Evolutionary conservation across 1,139 yeast genomes (phyloP).

Genomic region (Yamadazyma oceani): DNA sequence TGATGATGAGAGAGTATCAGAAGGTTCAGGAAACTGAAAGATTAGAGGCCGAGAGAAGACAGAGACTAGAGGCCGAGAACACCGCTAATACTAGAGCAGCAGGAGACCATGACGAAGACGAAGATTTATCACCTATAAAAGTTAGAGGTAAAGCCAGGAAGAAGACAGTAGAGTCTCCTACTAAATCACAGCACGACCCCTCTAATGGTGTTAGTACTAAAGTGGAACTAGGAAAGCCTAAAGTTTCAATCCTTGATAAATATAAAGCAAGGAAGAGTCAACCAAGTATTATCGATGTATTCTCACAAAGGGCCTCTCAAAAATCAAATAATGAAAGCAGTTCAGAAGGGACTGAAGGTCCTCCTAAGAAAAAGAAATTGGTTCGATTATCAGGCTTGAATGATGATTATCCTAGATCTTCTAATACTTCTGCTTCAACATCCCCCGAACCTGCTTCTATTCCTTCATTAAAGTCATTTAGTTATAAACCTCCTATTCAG

Average conservation of each 20-base stretch:
- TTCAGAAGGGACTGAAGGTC: constrained; percentile 13
- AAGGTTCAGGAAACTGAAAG: constrained; percentile 10
- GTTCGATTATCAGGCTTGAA: constrained; percentile 33
- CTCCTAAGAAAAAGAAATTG: constrained; percentile 33
- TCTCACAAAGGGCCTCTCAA: constrained; percentile 6
- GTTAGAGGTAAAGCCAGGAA: constrained; percentile 33
- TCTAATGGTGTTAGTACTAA: constrained; percentile 36
- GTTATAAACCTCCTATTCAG: constrained; percentile 6
- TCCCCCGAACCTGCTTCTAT: constrained; percentile 7
- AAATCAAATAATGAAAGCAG: not conserved
- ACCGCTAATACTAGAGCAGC: constrained; percentile 4
- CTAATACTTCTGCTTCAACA: constrained; percentile 15
- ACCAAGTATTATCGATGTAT: constrained; percentile 25
- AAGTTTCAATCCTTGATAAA: constrained; percentile 54
- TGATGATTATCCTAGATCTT: constrained; percentile 10
- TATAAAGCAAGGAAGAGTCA: constrained; percentile 34
- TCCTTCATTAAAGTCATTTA: constrained; percentile 12
- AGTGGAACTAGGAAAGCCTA: constrained; percentile 55
- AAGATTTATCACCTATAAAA: constrained; percentile 31
- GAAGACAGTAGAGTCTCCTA: constrained; percentile 22
- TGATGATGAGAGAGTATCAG: constrained; percentile 17
- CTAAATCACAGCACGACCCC: constrained; percentile 15
- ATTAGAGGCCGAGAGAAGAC: constrained; percentile 8
- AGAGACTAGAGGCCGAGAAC: constrained; percentile 10
- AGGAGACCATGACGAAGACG: constrained; percentile 13